Conservation (phyloP, 148 eudicot genomes). For the Polygonum aviculare region DNA sequence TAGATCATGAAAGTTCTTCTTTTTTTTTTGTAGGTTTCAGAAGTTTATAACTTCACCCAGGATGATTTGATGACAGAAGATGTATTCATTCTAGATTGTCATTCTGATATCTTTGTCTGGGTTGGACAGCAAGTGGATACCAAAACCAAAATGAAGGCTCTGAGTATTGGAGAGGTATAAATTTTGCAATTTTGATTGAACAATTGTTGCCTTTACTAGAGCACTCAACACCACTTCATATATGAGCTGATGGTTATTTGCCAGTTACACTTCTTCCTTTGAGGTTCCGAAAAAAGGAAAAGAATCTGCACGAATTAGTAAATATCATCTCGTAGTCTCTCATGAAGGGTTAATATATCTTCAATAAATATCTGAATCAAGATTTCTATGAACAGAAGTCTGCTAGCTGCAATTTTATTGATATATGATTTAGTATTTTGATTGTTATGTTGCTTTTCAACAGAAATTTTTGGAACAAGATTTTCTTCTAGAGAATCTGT, state of each 20-base stretch:
- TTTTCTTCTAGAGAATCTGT: conserved; percentile 69
- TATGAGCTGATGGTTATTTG: background rate
- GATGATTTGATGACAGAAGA: conserved; percentile 98
- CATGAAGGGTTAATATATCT: background rate
- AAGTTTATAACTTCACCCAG: conserved; percentile 78
- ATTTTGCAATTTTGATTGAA: conserved; percentile 1
- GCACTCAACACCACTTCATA: background rate
- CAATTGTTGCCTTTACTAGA: background rate
- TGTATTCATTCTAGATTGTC: conserved; percentile 79
- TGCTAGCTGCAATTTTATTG: background rate
- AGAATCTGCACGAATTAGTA: background rate
- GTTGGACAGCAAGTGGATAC: conserved; percentile 84
- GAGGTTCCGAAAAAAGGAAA: background rate
- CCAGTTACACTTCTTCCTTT: background rate
- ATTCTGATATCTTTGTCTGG: conserved; percentile 84
- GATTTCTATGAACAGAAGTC: background rate
- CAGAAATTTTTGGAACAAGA: conserved; percentile 93
- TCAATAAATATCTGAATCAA: background rate
- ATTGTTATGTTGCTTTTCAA: background rate
- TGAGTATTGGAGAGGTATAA: conserved; percentile 75
- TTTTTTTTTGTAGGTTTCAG: conserved; percentile 54
- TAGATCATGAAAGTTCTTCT: background rate
- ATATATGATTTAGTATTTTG: background rate
- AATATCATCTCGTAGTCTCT: background rate
- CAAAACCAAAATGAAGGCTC: conserved; percentile 57